These are phyloP conservation scores for Globisporangium iwayamae DNA, from an alignment of 352 stramenopile genomes.

Conservation along the genomic window DNA sequence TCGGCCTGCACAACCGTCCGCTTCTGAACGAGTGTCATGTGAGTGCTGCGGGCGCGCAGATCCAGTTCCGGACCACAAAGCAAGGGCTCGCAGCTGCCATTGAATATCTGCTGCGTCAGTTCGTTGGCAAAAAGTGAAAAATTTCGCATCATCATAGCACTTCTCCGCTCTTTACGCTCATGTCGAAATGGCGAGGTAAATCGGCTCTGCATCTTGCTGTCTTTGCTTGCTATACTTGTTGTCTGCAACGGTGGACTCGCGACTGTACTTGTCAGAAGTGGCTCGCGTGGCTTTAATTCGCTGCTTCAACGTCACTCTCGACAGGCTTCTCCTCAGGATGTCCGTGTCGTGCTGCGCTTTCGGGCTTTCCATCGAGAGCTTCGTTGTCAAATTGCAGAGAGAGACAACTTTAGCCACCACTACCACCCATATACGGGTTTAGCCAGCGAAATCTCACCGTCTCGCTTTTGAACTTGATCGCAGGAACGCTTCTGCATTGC, in stretches of 20 bases:
- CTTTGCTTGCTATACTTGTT: conserved; percentile 8
- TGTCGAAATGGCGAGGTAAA: conserved; percentile 66
- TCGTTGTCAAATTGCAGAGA: neutral
- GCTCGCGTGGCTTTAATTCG: conserved; percentile 27
- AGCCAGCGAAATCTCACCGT: neutral
- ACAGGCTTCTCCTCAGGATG: conserved; percentile 57
- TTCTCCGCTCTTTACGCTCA: conserved; percentile 18
- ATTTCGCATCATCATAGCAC: neutral
- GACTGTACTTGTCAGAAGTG: neutral
- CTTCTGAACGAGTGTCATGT: conserved; percentile 53
- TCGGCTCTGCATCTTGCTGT: conserved; percentile 17
- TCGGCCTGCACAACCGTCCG: conserved; percentile 43
- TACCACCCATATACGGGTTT: neutral
- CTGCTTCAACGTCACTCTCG: conserved; percentile 49
- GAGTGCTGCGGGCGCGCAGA: conserved; percentile 31
- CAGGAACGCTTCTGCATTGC: conserved; percentile 21
- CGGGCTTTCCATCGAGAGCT: conserved; percentile 6
- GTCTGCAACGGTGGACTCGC: neutral
- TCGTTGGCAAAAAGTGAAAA: conserved; percentile 18
- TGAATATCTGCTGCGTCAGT: conserved; percentile 38
- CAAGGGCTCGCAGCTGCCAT: conserved; percentile 53
- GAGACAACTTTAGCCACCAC: neutral
- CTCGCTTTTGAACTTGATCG: conserved; percentile 15
- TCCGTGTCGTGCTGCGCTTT: conserved; percentile 32
- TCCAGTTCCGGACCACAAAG: conserved; percentile 56